These are phyloP conservation scores for Debaryomyces udenii DNA, from an alignment of 1,139 yeast genomes.

Conservation along the genomic window DNA sequence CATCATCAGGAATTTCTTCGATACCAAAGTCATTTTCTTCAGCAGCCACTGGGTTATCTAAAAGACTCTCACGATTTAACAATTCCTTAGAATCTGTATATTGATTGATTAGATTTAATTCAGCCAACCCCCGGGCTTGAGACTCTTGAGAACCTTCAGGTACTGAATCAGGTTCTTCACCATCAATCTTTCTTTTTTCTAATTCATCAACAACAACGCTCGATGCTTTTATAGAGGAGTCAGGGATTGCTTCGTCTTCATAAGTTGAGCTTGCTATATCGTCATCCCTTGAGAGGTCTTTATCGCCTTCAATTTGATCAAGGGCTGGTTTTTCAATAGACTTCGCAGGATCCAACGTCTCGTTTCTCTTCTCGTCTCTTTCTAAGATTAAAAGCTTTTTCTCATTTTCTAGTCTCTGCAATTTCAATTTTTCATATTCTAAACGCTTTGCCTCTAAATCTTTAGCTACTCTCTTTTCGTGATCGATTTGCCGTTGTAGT, in stretches of 20 bases:
- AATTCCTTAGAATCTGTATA: constrained; percentile 18
- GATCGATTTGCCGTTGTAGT: constrained; percentile 32
- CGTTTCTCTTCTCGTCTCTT: constrained; percentile 4
- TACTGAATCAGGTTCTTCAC: not conserved
- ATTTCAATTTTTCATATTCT: constrained; percentile 35
- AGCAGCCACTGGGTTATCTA: constrained; percentile 8
- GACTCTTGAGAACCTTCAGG: not conserved
- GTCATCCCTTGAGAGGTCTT: constrained; percentile 8
- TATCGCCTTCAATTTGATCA: constrained; percentile 14
- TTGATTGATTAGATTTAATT: constrained; percentile 27
- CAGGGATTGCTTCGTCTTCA: constrained; percentile 9
- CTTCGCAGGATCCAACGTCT: constrained; percentile 1
- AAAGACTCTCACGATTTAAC: constrained; percentile 10
- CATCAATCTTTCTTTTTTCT: constrained; percentile 21
- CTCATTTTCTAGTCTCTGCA: constrained; percentile 24
- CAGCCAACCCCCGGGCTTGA: constrained; percentile 14
- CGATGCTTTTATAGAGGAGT: constrained; percentile 21
- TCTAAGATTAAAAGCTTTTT: constrained; percentile 16
- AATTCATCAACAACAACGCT: constrained; percentile 29
- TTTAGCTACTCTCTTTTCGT: constrained; percentile 34
- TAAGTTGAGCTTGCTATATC: constrained; percentile 2
- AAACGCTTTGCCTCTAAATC: constrained; percentile 34
- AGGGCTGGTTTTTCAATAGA: constrained; percentile 17
- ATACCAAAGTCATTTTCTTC: constrained; percentile 22
- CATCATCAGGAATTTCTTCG: constrained; percentile 20